These are phyloP conservation scores for Phytopythium montanum DNA, from an alignment of 352 stramenopile species.

Conservation along the genomic window DNA sequence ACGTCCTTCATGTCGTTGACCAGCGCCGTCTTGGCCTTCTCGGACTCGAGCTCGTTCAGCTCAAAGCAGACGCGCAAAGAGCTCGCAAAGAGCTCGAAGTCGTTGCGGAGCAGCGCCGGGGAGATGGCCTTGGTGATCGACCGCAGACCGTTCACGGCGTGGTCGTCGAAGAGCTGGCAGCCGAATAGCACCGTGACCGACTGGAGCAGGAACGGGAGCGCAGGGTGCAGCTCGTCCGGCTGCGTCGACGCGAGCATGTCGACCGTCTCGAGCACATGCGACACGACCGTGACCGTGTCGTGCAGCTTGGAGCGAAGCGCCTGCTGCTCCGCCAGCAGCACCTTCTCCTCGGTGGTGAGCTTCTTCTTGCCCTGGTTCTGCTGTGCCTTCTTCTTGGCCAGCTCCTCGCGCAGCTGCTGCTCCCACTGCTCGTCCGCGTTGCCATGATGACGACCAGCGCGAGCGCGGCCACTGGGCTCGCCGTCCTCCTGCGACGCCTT, in stretches of 20 bases:
- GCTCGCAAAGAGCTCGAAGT: conserved; percentile 63
- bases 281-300: conserved; percentile 36
- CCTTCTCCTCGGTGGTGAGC: conserved; percentile 56
- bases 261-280: conserved; percentile 53
- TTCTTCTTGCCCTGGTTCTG: conserved; percentile 37
- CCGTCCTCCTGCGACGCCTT: conserved; percentile 26
- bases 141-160: conserved; percentile 16
- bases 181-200: conserved; percentile 50
- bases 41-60: conserved; percentile 31
- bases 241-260: conserved; percentile 47
- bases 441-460: conserved; percentile 37
- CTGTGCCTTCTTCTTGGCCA: conserved; percentile 53
- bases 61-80: conserved; percentile 51
- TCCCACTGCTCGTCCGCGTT: conserved; percentile 87
- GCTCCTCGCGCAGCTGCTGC: conserved; percentile 76
- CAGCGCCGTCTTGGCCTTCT: conserved; percentile 30
- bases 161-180: conserved; percentile 42
- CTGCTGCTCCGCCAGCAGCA: conserved; percentile 56
- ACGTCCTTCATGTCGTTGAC: conserved; percentile 41
- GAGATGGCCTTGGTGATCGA: conserved; percentile 60
- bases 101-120: conserved; percentile 53
- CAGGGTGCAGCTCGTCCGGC: conserved; percentile 70
- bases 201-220: conserved; percentile 61
- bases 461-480: conserved; percentile 11
- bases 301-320: conserved; percentile 42